Percentiles rank a stretch among this genome's conserved stretches.
phyloP scores from a whole-genome alignment of 768 basidiomycete species.

The Nidularia pulvinata region DNA sequence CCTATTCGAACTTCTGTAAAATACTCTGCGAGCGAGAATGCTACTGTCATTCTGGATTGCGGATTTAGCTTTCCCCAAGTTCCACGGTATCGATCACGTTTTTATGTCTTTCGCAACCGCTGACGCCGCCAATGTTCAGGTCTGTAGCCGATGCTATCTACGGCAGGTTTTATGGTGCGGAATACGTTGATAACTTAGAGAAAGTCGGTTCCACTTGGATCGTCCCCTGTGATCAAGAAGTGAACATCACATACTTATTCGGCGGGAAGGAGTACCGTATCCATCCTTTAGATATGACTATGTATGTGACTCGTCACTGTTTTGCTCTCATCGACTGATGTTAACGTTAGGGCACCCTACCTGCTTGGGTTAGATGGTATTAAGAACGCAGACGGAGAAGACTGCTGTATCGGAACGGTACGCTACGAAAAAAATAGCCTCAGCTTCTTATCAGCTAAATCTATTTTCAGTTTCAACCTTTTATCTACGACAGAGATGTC shows the following conservation, averaged over 20 bases:
- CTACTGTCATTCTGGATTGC: slow-evolving; percentile 66
- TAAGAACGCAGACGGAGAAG: slow-evolving; percentile 25
- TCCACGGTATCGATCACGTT: slow-evolving; percentile 36
- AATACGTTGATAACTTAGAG: slow-evolving; percentile 34
- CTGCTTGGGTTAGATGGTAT: slow-evolving; percentile 25
- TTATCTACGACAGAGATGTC: slow-evolving; percentile 42
- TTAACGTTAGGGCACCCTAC: slow-evolving; percentile 25
- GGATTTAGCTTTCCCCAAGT: slow-evolving; percentile 72
- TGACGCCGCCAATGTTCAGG: slow-evolving; percentile 23
- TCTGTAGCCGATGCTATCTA: slow-evolving; percentile 63
- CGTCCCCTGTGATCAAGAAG: slow-evolving; percentile 60
- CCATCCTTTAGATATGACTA: slow-evolving; percentile 65
- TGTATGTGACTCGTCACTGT: too few species aligned
- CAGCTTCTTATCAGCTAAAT: too few species aligned
- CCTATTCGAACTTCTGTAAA: slow-evolving; percentile 42
- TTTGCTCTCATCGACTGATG: too few species aligned
- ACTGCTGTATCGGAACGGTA: slow-evolving; percentile 39
- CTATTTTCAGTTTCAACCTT: slow-evolving; percentile 70
- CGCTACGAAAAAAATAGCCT: too few species aligned
- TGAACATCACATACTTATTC: slow-evolving; percentile 69
- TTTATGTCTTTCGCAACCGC: slow-evolving; percentile 5
- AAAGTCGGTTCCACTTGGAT: slow-evolving; percentile 51
- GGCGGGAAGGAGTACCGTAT: slow-evolving; percentile 55
- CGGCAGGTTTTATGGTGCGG: slow-evolving; percentile 49
- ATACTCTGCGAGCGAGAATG: slow-evolving; percentile 36